A percentile compares a stretch with the other conserved stretches of the same genome.
Conservation (phyloP, 371 early-diverging fungal species). For the Dentiscutata heterogama region DNA sequence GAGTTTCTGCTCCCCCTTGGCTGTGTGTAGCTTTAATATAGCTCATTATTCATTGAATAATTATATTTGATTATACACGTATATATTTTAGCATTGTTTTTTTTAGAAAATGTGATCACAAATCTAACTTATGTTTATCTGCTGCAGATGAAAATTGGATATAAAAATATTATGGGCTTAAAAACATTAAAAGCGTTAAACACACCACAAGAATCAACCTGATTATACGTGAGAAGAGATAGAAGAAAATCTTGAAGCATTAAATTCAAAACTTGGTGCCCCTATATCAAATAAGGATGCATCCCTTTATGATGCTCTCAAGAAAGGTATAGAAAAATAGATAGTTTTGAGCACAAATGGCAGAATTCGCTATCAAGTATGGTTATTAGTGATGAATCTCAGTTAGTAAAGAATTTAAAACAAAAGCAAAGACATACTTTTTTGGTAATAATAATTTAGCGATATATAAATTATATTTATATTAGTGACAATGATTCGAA, state of each 20-base stretch:
- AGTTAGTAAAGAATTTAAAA: no score
- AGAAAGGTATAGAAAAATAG: neutral
- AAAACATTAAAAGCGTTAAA: slow-evolving; percentile 11
- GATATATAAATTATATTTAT: no score
- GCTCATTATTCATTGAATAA: no score
- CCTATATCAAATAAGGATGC: slow-evolving; percentile 20
- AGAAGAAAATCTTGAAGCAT: slow-evolving; percentile 31
- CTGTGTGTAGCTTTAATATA: neutral
- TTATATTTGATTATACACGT: neutral
- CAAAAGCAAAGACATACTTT: no score
- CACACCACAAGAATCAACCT: slow-evolving; percentile 1
- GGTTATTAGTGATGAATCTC: no score
- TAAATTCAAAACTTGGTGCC: slow-evolving; percentile 29
- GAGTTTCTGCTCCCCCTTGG: neutral
- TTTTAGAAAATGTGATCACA: neutral
- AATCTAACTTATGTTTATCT: neutral
- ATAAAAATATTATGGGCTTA: neutral
- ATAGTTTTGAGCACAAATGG: no score
- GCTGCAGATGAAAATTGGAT: slow-evolving; percentile 9
- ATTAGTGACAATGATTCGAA: no score
- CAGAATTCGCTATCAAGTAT: no score
- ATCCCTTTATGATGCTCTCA: slow-evolving; percentile 34
- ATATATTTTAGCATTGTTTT: neutral
- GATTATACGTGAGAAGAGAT: slow-evolving; percentile 30
- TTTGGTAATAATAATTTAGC: no score